A percentile compares a stretch with the other conserved stretches of the same genome.
These are phyloP conservation scores for Pseudogymnoascus sp. DNA, from an alignment of 2,329 filamentous ascomycete species.

Conservation along the genomic window DNA sequence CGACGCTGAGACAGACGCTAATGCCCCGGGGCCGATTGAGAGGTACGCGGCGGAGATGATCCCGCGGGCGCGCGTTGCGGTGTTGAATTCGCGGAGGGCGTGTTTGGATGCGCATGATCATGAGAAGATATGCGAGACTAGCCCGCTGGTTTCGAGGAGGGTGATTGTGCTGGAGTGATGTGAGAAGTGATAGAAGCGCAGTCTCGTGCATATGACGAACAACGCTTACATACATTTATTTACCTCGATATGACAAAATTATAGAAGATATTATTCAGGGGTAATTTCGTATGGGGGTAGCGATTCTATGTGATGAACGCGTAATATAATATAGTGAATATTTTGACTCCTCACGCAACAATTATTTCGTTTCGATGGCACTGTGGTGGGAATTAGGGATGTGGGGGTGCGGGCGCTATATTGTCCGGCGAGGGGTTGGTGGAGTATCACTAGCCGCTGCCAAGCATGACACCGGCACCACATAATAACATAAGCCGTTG, in stretches of 20 bases:
- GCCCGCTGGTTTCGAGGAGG: conserved; percentile 19
- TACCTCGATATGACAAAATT: neutral
- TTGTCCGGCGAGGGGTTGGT: too few species aligned
- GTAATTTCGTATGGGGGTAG: neutral
- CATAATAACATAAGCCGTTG: too few species aligned
- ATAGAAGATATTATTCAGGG: neutral
- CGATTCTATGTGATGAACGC: neutral
- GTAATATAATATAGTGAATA: neutral
- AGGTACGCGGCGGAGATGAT: conserved; percentile 28
- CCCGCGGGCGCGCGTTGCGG: conserved; percentile 24
- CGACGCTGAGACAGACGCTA: conserved; percentile 14
- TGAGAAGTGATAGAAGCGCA: neutral
- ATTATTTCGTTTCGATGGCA: neutral
- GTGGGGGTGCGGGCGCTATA: too few species aligned
- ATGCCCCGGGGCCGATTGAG: conserved; percentile 16
- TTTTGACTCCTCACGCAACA: neutral
- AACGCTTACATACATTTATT: neutral
- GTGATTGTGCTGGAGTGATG: neutral
- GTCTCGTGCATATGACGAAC: neutral
- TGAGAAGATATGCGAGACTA: conserved; percentile 30
- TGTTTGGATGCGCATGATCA: conserved; percentile 27
- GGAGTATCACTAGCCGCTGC: too few species aligned
- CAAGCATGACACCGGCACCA: too few species aligned
- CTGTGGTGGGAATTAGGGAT: neutral
- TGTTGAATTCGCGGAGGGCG: conserved; percentile 28